Evolutionary conservation across 371 early-diverging fungal species (phyloP), one percentile per base, ranked within the genome.

Genomic region (Zychaea mexicana): DNA sequence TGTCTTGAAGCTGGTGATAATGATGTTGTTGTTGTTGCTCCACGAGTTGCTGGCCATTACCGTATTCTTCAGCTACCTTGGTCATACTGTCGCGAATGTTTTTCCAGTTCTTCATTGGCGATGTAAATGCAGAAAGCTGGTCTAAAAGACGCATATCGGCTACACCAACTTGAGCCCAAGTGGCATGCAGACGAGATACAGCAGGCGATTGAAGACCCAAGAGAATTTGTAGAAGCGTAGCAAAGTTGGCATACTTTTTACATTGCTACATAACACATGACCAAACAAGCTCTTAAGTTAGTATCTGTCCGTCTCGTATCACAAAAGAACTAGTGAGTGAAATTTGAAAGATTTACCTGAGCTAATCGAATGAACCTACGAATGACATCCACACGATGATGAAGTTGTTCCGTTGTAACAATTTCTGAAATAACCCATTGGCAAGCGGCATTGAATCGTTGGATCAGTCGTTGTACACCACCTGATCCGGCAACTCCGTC

Each of bases 391-490:
- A 82, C 90, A 17, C 92, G 78, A 47, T 79, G 76, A 9, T 85
- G 79, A 17, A 86, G 28, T 22, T 78, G 76, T 17, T 64, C 69
- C 10, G 86, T 81, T 28, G 76, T 65, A 5, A 90, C 73, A 52
- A 92, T 86, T 66, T 88, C 90, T 6, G 88, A 83, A 19, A 86
- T 78, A 0, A 89, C 91, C 91, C 92, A 91, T 57, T 85, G 87
- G 61, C 89, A 88, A 1, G 86, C 88, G 39, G 70, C 36, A 54
- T 90, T 89, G 71, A 90, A 90, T 39, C 89, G 78, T 30, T 86
- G 83, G 36, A 90, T 89, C 1, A 87, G 76, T 46, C 76, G 76
- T 30, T 83, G 81, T 13, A 90, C 83, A 22, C 83, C 87, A 28
- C 76, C 71, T 19, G 59, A 38, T 13, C 30, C 55, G 7, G 60